A percentile compares a stretch with the other conserved stretches of the same genome.
These are phyloP conservation scores for Lepiota venenata DNA, from an alignment of 768 basidiomycete genomes.

Conservation along the genomic window DNA sequence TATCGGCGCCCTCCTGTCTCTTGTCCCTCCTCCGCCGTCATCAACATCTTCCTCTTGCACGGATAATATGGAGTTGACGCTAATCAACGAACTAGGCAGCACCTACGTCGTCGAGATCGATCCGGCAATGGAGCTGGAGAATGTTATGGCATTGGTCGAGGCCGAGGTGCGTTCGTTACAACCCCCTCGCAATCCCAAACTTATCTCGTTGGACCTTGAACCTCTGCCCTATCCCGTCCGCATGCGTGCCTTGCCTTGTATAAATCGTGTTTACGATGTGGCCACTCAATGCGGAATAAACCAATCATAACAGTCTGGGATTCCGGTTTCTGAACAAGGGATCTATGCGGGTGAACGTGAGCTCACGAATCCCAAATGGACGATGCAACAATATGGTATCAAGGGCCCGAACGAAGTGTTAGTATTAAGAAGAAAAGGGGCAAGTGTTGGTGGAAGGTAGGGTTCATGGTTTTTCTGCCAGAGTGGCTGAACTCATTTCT, in stretches of 20 bases:
- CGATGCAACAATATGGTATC: conserved; percentile 66
- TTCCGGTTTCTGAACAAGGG: conserved; percentile 69
- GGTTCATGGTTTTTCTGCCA: conserved; percentile 3
- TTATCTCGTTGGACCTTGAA: neutral
- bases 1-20: conserved; percentile 9
- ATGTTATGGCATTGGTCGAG: conserved; percentile 91
- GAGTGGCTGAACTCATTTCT: neutral
- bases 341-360: conserved; percentile 68
- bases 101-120: conserved; percentile 79
- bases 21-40: conserved; percentile 9
- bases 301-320: conserved; percentile 54
- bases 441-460: conserved; percentile 39
- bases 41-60: conserved; percentile 10
- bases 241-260: neutral
- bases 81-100: conserved; percentile 64
- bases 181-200: neutral
- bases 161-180: conserved; percentile 69
- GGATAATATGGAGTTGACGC: conserved; percentile 62
- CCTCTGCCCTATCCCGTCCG: neutral
- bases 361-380: conserved; percentile 59
- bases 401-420: conserved; percentile 59
- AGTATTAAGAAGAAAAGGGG: conserved; percentile 60
- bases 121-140: conserved; percentile 86
- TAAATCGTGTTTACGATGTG: neutral
- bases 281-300: neutral